Evolutionary conservation across 371 early-diverging fungal genomes (phyloP).

Genomic region (Saksenaea vasiformis): DNA sequence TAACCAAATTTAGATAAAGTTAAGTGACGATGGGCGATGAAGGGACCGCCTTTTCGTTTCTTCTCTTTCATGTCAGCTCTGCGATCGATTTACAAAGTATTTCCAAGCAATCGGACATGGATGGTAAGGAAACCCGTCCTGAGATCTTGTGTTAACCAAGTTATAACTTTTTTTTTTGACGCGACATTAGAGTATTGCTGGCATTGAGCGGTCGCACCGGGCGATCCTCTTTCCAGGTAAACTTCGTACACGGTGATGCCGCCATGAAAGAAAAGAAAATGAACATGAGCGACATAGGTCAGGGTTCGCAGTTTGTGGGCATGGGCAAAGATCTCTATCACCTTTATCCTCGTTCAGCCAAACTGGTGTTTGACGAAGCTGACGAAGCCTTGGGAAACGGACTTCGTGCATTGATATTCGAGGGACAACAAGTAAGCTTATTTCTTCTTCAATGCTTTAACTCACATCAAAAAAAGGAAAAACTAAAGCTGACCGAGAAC

Average conservation of each 20-base stretch:
- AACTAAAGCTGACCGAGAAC: slow-evolving; percentile 82
- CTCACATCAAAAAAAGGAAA: slow-evolving; percentile 35
- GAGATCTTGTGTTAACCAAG: not conserved
- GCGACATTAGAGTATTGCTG: slow-evolving; percentile 45
- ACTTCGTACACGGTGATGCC: not conserved
- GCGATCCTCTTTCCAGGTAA: slow-evolving; percentile 60
- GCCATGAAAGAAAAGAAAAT: not conserved
- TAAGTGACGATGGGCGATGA: not conserved
- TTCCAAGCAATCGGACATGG: slow-evolving; percentile 1
- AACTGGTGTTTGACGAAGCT: slow-evolving; percentile 85
- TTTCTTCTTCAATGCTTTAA: not conserved
- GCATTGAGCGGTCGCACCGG: slow-evolving; percentile 54
- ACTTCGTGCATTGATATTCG: slow-evolving; percentile 80
- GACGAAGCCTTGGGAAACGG: slow-evolving; percentile 78
- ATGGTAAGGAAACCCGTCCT: not conserved
- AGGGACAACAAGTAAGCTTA: slow-evolving; percentile 69
- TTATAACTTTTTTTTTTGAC: not conserved
- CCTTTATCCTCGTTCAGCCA: slow-evolving; percentile 69
- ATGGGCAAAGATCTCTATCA: slow-evolving; percentile 94
- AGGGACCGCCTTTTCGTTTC: not conserved
- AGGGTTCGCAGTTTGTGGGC: slow-evolving; percentile 88
- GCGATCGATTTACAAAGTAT: not conserved
- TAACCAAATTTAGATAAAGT: too few species aligned
- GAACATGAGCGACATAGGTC: slow-evolving; percentile 52
- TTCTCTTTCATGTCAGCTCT: not conserved